phyloP scores from a whole-genome alignment of 768 basidiomycete species.

The Fomitopsis pulvina region DNA sequence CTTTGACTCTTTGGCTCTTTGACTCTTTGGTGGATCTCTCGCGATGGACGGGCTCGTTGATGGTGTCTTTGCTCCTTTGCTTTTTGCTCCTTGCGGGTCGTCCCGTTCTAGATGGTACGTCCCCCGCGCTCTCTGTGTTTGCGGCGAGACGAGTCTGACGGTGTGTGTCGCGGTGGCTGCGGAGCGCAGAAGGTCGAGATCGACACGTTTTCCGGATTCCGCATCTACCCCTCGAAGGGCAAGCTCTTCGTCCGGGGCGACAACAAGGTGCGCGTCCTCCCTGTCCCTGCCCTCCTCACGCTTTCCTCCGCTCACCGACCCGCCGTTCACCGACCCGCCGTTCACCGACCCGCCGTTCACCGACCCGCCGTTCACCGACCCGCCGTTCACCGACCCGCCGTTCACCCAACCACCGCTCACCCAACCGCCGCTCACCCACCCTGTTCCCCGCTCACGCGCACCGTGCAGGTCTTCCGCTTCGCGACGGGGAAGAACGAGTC shows the following conservation, averaged over 20 bases:
- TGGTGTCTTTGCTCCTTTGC: too few relatives aligned
- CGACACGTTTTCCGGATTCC: conserved; percentile 95
- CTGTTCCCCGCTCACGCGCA: too few relatives aligned
- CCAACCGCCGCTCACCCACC: too few relatives aligned
- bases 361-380: too few relatives aligned
- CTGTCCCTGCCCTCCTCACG: not conserved
- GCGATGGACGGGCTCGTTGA: not conserved
- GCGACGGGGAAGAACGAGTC: conserved; percentile 88
- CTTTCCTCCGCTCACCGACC: too few relatives aligned
- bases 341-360: too few relatives aligned
- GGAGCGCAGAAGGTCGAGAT: conserved; percentile 87
- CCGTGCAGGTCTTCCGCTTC: conserved; percentile 87
- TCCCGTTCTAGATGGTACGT: conserved; percentile 17
- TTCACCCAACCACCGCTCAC: too few relatives aligned
- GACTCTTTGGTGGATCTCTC: not conserved
- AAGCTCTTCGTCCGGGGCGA: conserved; percentile 93
- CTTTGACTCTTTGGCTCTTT: not conserved
- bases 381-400: too few relatives aligned
- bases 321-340: too few relatives aligned
- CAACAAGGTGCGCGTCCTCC: conserved; percentile 67
- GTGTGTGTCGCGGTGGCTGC: not conserved
- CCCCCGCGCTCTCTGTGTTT: not conserved
- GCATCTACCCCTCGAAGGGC: conserved; percentile 98
- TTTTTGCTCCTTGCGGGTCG: not conserved
- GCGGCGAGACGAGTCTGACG: not conserved